Evolutionary conservation across 2,329 filamentous ascomycete genomes (phyloP).

Genomic region (Fusarium sp.): DNA sequence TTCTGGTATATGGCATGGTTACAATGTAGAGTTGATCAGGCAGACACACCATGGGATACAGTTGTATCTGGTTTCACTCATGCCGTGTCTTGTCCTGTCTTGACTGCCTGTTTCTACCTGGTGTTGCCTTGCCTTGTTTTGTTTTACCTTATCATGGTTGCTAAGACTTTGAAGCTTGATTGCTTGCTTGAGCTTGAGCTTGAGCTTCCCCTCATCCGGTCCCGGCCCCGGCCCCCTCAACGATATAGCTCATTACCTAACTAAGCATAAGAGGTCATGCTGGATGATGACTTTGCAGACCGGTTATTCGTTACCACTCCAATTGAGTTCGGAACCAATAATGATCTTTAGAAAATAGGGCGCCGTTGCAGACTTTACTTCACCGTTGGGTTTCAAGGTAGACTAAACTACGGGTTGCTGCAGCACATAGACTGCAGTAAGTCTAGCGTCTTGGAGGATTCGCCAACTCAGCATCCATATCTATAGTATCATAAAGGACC

Average conservation of each 20-base stretch:
- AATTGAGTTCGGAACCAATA: conserved; percentile 31
- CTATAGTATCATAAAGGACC: neutral
- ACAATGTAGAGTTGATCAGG: neutral
- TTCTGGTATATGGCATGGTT: conserved; percentile 4
- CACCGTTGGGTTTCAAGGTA: conserved; percentile 23
- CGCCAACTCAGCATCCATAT: conserved; percentile 26
- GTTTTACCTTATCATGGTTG: conserved; percentile 28
- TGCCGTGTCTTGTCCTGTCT: conserved; percentile 7
- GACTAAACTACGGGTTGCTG: conserved; percentile 17
- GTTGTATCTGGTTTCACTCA: conserved; percentile 15
- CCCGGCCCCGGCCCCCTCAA: conserved; percentile 1
- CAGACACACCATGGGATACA: conserved; percentile 1
- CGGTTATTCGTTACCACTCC: conserved; percentile 19
- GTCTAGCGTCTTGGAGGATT: conserved; percentile 5
- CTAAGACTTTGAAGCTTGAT: neutral
- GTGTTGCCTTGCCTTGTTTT: conserved; percentile 15
- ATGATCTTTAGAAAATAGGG: neutral
- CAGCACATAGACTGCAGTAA: neutral
- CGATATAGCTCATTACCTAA: conserved; percentile 2
- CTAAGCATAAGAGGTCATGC: conserved; percentile 22
- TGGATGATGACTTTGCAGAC: conserved; percentile 25
- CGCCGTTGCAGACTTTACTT: conserved; percentile 31
- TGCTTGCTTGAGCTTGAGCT: neutral
- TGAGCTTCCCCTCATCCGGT: conserved; percentile 18
- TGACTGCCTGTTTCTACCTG: conserved; percentile 8